Base-by-base conservation (phyloP, 208 protist species). In the Trichomonas vaginalis region DNA sequence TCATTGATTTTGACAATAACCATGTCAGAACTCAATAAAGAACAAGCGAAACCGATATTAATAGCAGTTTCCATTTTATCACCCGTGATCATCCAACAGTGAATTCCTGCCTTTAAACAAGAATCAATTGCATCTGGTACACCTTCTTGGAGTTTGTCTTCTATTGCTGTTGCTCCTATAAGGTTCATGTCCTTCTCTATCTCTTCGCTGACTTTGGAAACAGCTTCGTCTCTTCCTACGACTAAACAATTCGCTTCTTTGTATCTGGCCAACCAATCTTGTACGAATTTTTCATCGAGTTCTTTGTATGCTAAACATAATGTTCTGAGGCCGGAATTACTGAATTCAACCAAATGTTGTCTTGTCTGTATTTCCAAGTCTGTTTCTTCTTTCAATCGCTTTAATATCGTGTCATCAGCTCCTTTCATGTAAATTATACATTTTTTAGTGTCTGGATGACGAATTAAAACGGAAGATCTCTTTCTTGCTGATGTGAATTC, bases 81-180 rank as follows among this genome's bases (percentile, higher is more conserved):
- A 45, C 99, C 99, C n/a, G 99, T 99, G 47, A 99, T 96, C 96
- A 99, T 98, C 98, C 98, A 99, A n/a, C 99, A 96, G 27, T 98
- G 97, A 80, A 99, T 98, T 23, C 96, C 97, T 4, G 98, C 98
- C 35, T 80, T 2, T 15, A 95, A 86, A 40, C 98, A 96, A 14
- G 40, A 96, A 0, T 88, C 82, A 95, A 98, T 97, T 0, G 97
- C 96, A 42, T 97, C 95, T 32, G 98, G 96, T 42, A 99, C 99
- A 80, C 97, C 97, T 15, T 98, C 98, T 97, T 99, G 99, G 51
- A 99, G 97, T 96, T 98, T 98, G 96, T 98, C 96, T 82, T 97
- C 96, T 37, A 97, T 96, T 35, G 90, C 96, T 0, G 95, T 96
- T 42, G 96, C 96, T 0, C 96, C 96, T 27, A 97, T 45, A 45